A percentile compares a stretch with the other conserved stretches of the same genome.
phyloP scores from a whole-genome alignment of 192 early-diverging fungal species.

The Mycoemilia scoparia region DNA sequence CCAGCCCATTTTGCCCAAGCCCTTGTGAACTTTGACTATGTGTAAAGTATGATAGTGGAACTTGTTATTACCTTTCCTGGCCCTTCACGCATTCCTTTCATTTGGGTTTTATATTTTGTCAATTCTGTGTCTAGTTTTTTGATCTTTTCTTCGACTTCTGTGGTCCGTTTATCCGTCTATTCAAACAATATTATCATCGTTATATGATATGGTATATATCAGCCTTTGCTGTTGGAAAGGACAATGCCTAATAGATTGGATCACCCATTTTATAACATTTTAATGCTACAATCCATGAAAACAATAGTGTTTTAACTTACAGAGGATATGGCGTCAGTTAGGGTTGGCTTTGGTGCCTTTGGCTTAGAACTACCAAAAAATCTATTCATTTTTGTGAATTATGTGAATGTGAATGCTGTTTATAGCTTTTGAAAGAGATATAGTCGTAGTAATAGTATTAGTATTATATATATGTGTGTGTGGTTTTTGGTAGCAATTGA shows the following conservation, averaged over 20 bases:
- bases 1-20: too few species aligned
- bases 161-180: conserved; percentile 66
- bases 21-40: neutral
- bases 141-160: conserved; percentile 85
- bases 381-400: conserved; percentile 51
- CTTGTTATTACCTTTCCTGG: conserved; percentile 62
- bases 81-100: conserved; percentile 82
- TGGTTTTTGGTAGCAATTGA: too few species aligned
- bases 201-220: neutral
- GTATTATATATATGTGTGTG: too few species aligned
- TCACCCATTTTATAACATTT: neutral
- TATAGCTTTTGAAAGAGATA: neutral
- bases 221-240: too few species aligned
- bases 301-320: too few species aligned
- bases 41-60: neutral
- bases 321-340: conserved; percentile 67
- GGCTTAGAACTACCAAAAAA: conserved; percentile 77
- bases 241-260: too few species aligned
- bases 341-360: conserved; percentile 66
- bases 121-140: conserved; percentile 87
- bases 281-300: too few species aligned
- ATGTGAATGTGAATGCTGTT: neutral
- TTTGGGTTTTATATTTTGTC: conserved; percentile 76
- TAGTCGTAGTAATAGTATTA: too few species aligned
- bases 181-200: too few species aligned